Conservation (phyloP, 2,329 filamentous ascomycete genomes). For the Alternaria novae-zelandiae region DNA sequence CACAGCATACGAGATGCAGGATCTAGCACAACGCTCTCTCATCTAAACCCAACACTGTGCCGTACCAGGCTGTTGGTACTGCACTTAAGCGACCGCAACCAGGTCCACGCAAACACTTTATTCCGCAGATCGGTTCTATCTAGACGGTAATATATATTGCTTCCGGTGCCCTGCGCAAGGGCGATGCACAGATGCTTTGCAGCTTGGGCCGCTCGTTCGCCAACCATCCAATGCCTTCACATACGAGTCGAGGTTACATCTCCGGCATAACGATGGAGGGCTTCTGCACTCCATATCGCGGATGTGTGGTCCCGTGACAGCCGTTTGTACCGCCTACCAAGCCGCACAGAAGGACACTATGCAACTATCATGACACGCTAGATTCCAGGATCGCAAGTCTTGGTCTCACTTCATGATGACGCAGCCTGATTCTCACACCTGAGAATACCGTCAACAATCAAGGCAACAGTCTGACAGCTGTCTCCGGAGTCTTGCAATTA, state of each 20-base stretch:
- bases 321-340: conserved; percentile 4
- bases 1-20: conserved; percentile 13
- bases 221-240: conserved; percentile 2
- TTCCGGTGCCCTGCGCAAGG: conserved; percentile 13
- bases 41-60: conserved; percentile 21
- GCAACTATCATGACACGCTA: neutral
- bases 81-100: conserved; percentile 12
- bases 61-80: conserved; percentile 32
- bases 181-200: conserved; percentile 18
- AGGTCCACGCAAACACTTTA: conserved; percentile 23
- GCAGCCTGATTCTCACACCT: conserved; percentile 2
- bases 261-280: neutral
- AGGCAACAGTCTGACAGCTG: conserved; percentile 3
- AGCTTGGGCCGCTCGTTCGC: conserved; percentile 20
- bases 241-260: neutral
- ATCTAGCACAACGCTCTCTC: conserved; percentile 25
- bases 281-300: neutral
- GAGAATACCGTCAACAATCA: neutral
- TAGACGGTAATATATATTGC: conserved; percentile 12
- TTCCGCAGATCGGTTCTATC: conserved; percentile 23
- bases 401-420: conserved; percentile 3
- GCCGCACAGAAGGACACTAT: neutral
- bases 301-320: neutral
- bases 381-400: neutral
- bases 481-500: neutral